Conservation (phyloP, 2,329 filamentous ascomycete species). For the Colletotrichum brevisporum region DNA sequence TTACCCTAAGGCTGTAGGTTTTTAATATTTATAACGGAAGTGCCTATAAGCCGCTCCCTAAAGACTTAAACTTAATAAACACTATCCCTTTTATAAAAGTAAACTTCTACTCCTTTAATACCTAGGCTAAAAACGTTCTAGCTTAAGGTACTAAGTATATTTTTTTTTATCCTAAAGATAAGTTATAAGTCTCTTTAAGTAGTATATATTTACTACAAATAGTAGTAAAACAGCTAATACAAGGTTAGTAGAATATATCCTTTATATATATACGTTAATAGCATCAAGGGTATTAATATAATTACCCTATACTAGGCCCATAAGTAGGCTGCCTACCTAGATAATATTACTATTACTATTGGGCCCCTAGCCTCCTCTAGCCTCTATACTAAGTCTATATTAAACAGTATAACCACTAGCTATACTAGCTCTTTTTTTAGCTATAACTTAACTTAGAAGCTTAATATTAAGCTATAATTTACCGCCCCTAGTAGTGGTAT, state of each 20-base stretch:
- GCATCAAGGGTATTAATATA: slow-evolving; percentile 39
- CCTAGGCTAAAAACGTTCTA: slow-evolving; percentile 56
- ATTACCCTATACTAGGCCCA: slow-evolving; percentile 43
- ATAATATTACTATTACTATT: slow-evolving; percentile 44
- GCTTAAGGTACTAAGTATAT: slow-evolving; percentile 58
- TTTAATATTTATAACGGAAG: slow-evolving; percentile 44
- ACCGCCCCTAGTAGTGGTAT: slow-evolving; percentile 64
- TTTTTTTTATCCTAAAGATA: slow-evolving; percentile 53
- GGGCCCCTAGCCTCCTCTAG: slow-evolving; percentile 29
- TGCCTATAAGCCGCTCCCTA: slow-evolving; percentile 55
- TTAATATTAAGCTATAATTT: slow-evolving; percentile 63
- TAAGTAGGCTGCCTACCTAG: slow-evolving; percentile 44
- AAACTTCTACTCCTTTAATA: slow-evolving; percentile 51
- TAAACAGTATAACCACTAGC: slow-evolving; percentile 49
- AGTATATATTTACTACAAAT: not conserved
- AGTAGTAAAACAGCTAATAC: not conserved
- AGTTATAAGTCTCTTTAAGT: slow-evolving; percentile 9
- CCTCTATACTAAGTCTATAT: no score
- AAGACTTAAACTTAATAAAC: no score
- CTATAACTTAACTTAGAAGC: slow-evolving; percentile 63
- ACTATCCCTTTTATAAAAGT: slow-evolving; percentile 57
- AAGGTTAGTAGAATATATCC: slow-evolving; percentile 18
- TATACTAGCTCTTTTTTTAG: slow-evolving; percentile 54
- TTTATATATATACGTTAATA: slow-evolving; percentile 9
- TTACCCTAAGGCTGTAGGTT: slow-evolving; percentile 32